phyloP scores from a whole-genome alignment of 169 alveolate genomes.

The Plasmodium gallinaceum region DNA sequence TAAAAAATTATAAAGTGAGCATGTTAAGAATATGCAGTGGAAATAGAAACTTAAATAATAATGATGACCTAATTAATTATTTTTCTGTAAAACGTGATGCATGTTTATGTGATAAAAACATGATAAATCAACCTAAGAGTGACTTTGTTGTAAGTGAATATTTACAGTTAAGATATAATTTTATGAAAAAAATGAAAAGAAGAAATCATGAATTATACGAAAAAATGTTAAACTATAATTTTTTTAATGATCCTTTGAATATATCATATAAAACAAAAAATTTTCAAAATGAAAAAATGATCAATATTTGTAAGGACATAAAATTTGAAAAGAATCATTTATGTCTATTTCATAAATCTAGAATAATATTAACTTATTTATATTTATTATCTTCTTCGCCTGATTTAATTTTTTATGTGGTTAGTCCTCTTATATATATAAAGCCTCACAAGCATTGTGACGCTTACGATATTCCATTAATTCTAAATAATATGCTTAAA shows the following conservation, averaged over 20 bases:
- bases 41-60: conserved; percentile 1
- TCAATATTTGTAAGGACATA: conserved; percentile 69
- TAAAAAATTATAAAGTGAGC: background rate
- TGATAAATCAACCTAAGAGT: conserved; percentile 51
- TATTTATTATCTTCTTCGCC: conserved; percentile 58
- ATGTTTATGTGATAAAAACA: conserved; percentile 52
- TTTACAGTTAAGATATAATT: conserved; percentile 30
- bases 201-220: conserved; percentile 38
- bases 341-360: conserved; percentile 67
- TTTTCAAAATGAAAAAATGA: conserved; percentile 44
- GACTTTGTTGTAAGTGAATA: conserved; percentile 72
- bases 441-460: conserved; percentile 73
- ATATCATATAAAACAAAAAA: conserved; percentile 62
- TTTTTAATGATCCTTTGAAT: conserved; percentile 76
- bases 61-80: conserved; percentile 27
- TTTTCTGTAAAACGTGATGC: conserved; percentile 20
- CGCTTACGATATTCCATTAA: conserved; percentile 66
- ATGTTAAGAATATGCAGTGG: background rate
- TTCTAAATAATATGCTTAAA: conserved; percentile 66
- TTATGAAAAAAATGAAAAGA: conserved; percentile 49
- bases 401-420: conserved; percentile 58
- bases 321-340: conserved; percentile 36
- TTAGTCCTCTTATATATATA: conserved; percentile 65
- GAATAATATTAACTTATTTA: conserved; percentile 56
- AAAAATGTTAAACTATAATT: conserved; percentile 60